These are phyloP conservation scores for Jamesozyma jinghongensis DNA, from an alignment of 805 yeast genomes.

Conservation along the genomic window DNA sequence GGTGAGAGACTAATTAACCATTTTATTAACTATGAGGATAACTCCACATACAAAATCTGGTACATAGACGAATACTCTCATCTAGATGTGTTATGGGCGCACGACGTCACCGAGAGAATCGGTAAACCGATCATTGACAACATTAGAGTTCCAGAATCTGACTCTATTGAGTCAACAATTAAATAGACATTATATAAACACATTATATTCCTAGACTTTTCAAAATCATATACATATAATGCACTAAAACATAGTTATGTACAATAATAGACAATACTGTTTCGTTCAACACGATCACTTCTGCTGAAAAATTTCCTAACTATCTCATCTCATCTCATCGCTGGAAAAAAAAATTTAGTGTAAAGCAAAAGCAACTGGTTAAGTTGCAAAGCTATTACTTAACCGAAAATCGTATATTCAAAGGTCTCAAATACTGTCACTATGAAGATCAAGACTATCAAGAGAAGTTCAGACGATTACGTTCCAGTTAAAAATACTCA, in stretches of 20 bases:
- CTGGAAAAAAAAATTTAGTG: no score
- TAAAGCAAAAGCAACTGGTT: no score
- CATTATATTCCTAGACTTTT: not conserved
- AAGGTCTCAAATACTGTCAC: no score
- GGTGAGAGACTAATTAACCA: slow-evolving; percentile 60
- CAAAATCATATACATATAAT: not conserved
- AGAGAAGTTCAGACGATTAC: slow-evolving; percentile 83
- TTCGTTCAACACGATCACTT: no score
- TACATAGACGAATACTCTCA: slow-evolving; percentile 63
- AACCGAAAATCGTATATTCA: no score
- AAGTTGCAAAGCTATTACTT: no score
- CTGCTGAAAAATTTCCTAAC: no score
- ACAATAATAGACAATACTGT: no score
- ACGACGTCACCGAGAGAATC: slow-evolving; percentile 55
- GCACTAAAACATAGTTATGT: no score
- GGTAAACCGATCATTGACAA: slow-evolving; percentile 42
- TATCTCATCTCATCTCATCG: no score
- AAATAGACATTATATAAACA: not conserved
- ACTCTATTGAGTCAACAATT: no score
- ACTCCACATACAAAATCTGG: slow-evolving; percentile 25
- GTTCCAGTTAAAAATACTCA: slow-evolving; percentile 89
- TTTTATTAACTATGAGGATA: slow-evolving; percentile 47
- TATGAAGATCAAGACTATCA: slow-evolving; percentile 78
- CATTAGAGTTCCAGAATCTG: slow-evolving; percentile 14
- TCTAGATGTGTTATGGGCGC: slow-evolving; percentile 89